Conservation (phyloP, 2,329 filamentous ascomycete species). For the Penicillium sp. region DNA sequence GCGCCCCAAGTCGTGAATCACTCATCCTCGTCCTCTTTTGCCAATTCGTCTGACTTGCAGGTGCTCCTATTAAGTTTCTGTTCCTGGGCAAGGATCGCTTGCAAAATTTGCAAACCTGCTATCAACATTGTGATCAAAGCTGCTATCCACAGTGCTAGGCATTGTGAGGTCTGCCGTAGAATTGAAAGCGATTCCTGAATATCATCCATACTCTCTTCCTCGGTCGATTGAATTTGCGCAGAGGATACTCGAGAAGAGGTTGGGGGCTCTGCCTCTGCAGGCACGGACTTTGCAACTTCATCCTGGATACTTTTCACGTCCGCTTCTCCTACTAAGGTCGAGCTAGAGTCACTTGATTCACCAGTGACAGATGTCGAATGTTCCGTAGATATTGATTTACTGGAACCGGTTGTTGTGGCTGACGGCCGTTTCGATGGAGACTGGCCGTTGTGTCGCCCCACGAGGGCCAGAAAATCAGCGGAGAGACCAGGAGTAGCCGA, state of each 20-base stretch:
- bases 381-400: not conserved
- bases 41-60: not conserved
- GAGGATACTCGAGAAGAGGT: not conserved
- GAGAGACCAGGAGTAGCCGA: not conserved
- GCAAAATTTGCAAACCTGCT: not conserved
- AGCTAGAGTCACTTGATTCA: not conserved
- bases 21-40: not conserved
- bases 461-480: not conserved
- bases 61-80: not conserved
- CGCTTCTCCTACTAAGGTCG: not conserved
- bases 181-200: not conserved
- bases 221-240: not conserved
- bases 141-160: not conserved
- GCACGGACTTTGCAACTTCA: not conserved
- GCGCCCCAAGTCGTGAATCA: not conserved
- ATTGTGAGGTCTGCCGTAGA: not conserved
- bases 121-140: not conserved
- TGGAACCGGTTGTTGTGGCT: not conserved
- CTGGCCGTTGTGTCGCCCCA: not conserved
- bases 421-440: not conserved
- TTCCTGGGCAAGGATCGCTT: not conserved
- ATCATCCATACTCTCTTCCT: not conserved
- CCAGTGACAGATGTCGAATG: not conserved
- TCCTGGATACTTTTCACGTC: not conserved
- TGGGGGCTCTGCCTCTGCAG: not conserved